Evolutionary conservation across 2,329 filamentous ascomycete genomes (phyloP).

Genomic region (Fusarium keratoplasticum): DNA sequence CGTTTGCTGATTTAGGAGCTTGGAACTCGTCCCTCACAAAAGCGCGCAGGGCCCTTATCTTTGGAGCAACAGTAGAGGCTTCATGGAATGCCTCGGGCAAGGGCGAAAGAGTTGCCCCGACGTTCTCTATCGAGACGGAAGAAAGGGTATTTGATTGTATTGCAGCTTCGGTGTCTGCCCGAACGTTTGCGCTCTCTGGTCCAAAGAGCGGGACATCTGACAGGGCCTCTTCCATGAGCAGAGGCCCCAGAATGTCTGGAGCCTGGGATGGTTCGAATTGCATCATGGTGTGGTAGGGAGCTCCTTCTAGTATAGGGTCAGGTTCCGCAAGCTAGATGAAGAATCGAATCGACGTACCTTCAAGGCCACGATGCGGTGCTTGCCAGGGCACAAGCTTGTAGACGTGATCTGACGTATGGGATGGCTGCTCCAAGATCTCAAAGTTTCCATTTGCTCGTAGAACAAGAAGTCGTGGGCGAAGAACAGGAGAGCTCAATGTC

Average conservation of each 20-base stretch:
- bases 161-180: constrained; percentile 55
- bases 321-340: neutral
- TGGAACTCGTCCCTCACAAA: constrained; percentile 49
- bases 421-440: constrained; percentile 72
- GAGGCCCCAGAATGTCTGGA: constrained; percentile 64
- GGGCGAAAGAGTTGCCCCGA: constrained; percentile 48
- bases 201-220: constrained; percentile 69
- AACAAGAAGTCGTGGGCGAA: constrained; percentile 69
- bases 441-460: constrained; percentile 70
- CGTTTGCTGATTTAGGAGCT: constrained; percentile 35
- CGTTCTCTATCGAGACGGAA: constrained; percentile 51
- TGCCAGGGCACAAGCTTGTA: constrained; percentile 73
- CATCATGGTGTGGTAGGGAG: constrained; percentile 67
- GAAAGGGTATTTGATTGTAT: constrained; percentile 51
- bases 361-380: constrained; percentile 66
- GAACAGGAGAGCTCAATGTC: constrained; percentile 65
- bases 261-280: constrained; percentile 68
- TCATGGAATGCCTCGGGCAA: constrained; percentile 57
- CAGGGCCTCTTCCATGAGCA: constrained; percentile 65
- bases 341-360: constrained; percentile 53
- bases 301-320: constrained; percentile 54
- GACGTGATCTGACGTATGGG: constrained; percentile 67
- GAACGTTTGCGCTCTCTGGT: constrained; percentile 58
- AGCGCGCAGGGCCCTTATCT: constrained; percentile 59
- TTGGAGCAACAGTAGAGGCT: constrained; percentile 59